Evolutionary conservation across 208 protist species (phyloP), one percentile per base, ranked within the genome.

Genomic region (Acanthamoeba lenticulata): DNA sequence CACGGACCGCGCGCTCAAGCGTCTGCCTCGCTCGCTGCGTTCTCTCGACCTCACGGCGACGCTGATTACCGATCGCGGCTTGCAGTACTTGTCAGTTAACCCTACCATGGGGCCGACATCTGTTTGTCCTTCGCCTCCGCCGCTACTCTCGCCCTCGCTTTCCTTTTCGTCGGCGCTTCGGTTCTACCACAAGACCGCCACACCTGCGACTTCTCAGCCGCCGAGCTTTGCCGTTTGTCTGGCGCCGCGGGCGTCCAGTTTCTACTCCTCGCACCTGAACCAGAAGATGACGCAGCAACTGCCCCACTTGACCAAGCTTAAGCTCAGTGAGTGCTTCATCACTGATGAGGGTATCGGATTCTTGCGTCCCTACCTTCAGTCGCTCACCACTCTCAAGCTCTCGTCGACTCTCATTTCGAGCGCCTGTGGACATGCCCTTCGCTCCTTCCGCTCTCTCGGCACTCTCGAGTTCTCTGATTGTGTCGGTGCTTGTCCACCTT

Each of bases 281-380:
- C 57, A 65, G 57, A 74, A 15, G 32, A 74, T 3, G 4, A 74
- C 36, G 19, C 65, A 15, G 34, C 65, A 74, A 74, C 65, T 74
- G 29, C 65, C 65, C 3, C 34, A 74, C 17, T 34, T 74, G 32
- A n/a, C 21, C 65, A 74, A 74, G 65, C 24, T 74, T 34, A 74
- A 74, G 65, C 65, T 74, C 36, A 42, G 21, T 34, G 65, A 74
- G 34, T 74, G 65, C 65, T 74, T 74, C 65, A 42, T 74, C 34
- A 74, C 65, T 34, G 65, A 74, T n/a, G 65, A 74, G 65, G 65
- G 65, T 34, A 74, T 74, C 65, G 42, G 42, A n/a, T 74, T 74
- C 65, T 11, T 74, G 65, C 34, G 36, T 15, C 65, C 65, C 34
- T 74, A 74, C 19, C 65, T 74, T 34, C 29, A 19, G 32, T 44